phyloP scores from a whole-genome alignment of 768 basidiomycete genomes.

The Vararia minispora region DNA sequence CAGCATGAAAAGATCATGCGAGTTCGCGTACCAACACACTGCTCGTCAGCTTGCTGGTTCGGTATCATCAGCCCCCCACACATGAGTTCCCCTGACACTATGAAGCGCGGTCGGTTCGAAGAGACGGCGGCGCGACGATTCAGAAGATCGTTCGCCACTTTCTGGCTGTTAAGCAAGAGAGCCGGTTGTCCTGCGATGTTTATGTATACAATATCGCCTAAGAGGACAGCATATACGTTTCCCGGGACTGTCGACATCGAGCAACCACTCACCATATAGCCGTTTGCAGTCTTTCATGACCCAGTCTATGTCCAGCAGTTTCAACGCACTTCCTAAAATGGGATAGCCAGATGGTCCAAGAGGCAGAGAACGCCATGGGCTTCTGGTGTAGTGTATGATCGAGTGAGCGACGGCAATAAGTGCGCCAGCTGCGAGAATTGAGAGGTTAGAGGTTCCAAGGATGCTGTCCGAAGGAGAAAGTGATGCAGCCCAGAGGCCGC shows the following conservation, averaged over 20 bases:
- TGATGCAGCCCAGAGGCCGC: no score
- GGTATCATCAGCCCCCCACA: conserved; percentile 12
- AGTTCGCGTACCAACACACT: conserved; percentile 7
- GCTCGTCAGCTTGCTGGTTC: conserved; percentile 7
- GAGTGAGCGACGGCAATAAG: no score
- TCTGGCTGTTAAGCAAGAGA: conserved; percentile 19
- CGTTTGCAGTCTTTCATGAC: conserved; percentile 10
- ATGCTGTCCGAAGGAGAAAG: no score
- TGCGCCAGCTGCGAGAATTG: no score
- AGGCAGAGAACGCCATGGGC: conserved; percentile 8
- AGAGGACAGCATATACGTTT: conserved; percentile 3
- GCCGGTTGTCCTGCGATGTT: conserved; percentile 11
- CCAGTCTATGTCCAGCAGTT: conserved; percentile 8
- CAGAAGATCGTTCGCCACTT: conserved; percentile 20
- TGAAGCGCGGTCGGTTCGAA: conserved; percentile 16
- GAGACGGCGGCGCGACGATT: conserved; percentile 20
- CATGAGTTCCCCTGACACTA: conserved; percentile 11
- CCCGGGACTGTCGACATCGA: neutral
- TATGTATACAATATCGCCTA: conserved; percentile 16
- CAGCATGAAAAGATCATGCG: neutral
- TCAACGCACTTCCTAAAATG: conserved; percentile 8
- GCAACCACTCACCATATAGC: conserved; percentile 10
- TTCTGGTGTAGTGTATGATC: conserved; percentile 4
- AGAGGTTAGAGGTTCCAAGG: no score
- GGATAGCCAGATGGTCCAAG: conserved; percentile 10